Percentiles rank a stretch among this genome's conserved stretches.
These are phyloP conservation scores for Haematococcus sp. DNA, from an alignment of 139 green algal species.

Conservation along the genomic window DNA sequence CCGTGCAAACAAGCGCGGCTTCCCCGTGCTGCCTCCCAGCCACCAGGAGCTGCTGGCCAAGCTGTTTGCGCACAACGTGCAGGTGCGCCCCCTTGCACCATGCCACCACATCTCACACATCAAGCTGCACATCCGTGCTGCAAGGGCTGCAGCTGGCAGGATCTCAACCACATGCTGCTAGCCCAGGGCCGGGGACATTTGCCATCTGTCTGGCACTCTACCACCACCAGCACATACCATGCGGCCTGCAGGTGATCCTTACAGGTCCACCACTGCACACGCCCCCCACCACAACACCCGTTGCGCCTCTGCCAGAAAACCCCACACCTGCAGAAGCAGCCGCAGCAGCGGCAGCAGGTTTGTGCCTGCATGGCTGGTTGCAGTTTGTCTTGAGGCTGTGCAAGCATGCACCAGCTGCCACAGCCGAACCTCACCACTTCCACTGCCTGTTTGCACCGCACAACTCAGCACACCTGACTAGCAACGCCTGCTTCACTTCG, in stretches of 20 bases:
- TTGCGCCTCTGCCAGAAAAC: not conserved
- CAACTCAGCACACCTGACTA: no score
- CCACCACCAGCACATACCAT: no score
- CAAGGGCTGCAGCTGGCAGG: no score
- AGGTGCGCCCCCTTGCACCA: slow-evolving; percentile 46
- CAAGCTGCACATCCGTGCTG: no score
- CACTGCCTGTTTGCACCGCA: no score
- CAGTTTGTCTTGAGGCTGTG: no score
- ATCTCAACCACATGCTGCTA: no score
- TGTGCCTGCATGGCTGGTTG: no score
- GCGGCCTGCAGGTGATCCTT: slow-evolving; percentile 44
- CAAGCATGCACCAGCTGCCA: slow-evolving; percentile 10
- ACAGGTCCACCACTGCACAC: slow-evolving; percentile 33
- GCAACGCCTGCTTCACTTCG: no score
- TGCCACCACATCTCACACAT: no score
- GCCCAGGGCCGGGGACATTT: no score
- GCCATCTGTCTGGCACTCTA: no score
- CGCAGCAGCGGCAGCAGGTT: not conserved
- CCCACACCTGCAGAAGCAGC: slow-evolving; percentile 14
- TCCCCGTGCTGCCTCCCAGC: slow-evolving; percentile 73
- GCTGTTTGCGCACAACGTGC: slow-evolving; percentile 68
- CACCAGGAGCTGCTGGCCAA: slow-evolving; percentile 77
- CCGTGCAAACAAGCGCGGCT: slow-evolving; percentile 82
- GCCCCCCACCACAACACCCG: not conserved
- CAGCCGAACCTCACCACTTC: not conserved